Evolutionary conservation across 805 yeast genomes (phyloP), one percentile per base, ranked within the genome.

Genomic region (Wickerhamomyces chaumierensis): DNA sequence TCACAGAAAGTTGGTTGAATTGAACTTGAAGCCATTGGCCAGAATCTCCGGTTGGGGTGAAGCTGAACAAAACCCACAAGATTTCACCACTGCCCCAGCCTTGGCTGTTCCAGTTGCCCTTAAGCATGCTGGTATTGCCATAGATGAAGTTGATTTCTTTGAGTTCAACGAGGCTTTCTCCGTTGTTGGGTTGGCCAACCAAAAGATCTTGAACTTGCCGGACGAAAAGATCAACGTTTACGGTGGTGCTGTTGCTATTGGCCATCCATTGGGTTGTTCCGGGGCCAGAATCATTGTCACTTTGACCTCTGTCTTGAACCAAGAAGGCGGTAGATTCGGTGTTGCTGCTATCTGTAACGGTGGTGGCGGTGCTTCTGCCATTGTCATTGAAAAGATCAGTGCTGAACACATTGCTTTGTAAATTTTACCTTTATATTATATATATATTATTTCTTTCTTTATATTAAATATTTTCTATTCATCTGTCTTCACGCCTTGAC

Each of bases 131-230:
- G 73, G 77, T 37, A 54, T 88, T 36, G 42, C 70, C 13, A 53
- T 71, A 37, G 72, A 72, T 39, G 78, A 84, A 42, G 76, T 92
- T 47, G 96, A 88, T 63, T 90, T 68, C 65, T 92, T 77, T 56
- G 99, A 92, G 71, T 81, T 92, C 64, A 92, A 92, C 66, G 98
- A 92, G 70, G 98, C 98, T 14, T 92, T 92, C 67, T 76, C 96
- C 13, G 97, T 86, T 42, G 98, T 92, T 42, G 97, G 97, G 42
- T 58, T 88, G 48, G 96, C 96, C 43, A 86, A 85, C 63, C 68
- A 82, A 42, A 77, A 84, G 66, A 63, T 84, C 44, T 69, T 82
- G 43, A 67, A 68, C 45, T 60, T 86, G 39, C 77, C 77, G 43
- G 61, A 63, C 29, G 71, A 72, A 36, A 86, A 84, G 63, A 73